Evolutionary conservation across 345 rosid species (phyloP), one percentile per base, ranked within the genome.

Genomic region (Cardamine occulta): DNA sequence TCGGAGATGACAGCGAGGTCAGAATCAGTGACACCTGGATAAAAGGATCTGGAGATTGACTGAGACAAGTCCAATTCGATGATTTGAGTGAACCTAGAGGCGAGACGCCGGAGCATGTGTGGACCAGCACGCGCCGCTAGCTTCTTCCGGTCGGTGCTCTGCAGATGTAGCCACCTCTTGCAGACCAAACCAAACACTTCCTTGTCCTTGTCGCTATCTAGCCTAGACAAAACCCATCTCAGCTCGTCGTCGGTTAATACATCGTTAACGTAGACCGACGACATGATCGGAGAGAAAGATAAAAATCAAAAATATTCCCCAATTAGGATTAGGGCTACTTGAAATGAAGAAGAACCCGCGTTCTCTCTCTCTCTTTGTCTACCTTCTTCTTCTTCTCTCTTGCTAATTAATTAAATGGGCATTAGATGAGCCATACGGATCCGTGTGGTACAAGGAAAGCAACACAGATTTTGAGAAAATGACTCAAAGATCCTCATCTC

Each of bases 61-160:
- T 91, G 96, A 68, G 93, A 91, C 76, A 94, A 88, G 79, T 94
- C 98, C 79, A 94, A 79, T 68, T 94, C 93, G 11, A 84, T 52
- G 47, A 90, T 83, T 12, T 83, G 79, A 24, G 87, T 83, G 84
- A 94, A 94, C 80, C 98, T 86, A n/a, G 85, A 80, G 17, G 97
- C 97, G 75, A 90, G 86, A 75, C 85, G 88, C 53, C 72, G 74
- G 52, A 95, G 97, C 97, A 94, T 84, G 72, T 90, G 97, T 5
- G 96, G 85, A 28, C 99, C 99, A 23, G 99, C 99, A 24, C 96
- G 93, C 17, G 88, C 93, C 4, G 93, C 87, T 42, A 95, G 88
- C 83, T 85, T 90, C 88, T 79, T 90, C 84, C 98, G 84, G 79
- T 88, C 96, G 0, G 89, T 84, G 79, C 97, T 94, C 88, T 94